These are phyloP conservation scores for Chaetomiaceae sp. DNA, from an alignment of 2,329 filamentous ascomycete species.

Conservation along the genomic window DNA sequence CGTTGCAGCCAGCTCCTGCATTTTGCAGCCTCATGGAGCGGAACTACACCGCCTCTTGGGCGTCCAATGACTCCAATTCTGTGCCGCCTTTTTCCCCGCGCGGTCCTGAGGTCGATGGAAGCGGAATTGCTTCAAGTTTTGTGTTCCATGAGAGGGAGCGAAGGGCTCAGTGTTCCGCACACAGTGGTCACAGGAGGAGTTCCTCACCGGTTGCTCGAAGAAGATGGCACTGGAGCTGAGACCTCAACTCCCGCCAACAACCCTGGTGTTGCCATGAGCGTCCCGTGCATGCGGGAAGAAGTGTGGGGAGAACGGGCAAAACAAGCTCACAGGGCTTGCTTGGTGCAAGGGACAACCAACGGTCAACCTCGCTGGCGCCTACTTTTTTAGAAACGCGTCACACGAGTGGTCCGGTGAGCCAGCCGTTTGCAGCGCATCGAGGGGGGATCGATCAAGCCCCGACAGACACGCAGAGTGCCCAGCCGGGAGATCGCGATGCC, in stretches of 20 bases:
- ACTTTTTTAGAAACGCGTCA: constrained; percentile 1
- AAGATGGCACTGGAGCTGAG: too few relatives aligned
- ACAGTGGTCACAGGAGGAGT: too few relatives aligned
- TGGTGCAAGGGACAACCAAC: constrained; percentile 6
- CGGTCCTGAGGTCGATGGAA: not conserved
- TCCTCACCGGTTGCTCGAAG: too few relatives aligned
- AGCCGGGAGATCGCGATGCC: constrained; percentile 29
- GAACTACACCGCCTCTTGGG: constrained; percentile 13
- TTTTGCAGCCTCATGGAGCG: not conserved
- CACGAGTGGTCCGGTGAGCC: not conserved
- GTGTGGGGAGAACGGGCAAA: constrained; percentile 1
- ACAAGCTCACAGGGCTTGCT: constrained; percentile 16
- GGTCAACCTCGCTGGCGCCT: not conserved
- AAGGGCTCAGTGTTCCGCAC: too few relatives aligned
- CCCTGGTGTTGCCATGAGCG: not conserved
- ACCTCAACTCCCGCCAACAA: too few relatives aligned
- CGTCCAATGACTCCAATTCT: too few relatives aligned
- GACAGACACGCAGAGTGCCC: constrained; percentile 19
- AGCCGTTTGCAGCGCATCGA: not conserved
- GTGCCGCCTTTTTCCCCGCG: not conserved
- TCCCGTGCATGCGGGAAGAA: not conserved
- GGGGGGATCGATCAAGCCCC: constrained; percentile 6
- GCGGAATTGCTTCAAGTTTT: not conserved
- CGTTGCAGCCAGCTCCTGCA: not conserved
- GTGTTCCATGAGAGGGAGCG: not conserved